A percentile compares a stretch with the other conserved stretches of the same genome.
These are phyloP conservation scores for Colletotrichum abscissum DNA, from an alignment of 2,329 filamentous ascomycete species.

Conservation along the genomic window DNA sequence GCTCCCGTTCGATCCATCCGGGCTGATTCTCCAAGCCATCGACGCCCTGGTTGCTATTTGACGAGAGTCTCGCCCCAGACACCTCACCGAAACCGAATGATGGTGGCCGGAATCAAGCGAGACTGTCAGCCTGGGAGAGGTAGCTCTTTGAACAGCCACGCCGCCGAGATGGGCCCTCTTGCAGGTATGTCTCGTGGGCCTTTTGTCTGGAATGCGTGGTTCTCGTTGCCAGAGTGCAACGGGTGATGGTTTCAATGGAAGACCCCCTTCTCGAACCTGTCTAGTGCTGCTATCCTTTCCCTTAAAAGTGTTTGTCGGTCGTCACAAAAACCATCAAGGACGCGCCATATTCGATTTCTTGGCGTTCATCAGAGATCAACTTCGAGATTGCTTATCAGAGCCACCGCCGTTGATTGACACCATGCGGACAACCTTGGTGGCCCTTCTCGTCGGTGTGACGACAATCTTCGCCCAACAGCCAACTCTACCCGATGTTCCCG, in stretches of 20 bases:
- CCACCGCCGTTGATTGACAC: background rate
- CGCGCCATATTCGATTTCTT: background rate
- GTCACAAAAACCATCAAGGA: background rate
- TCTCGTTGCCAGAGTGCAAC: background rate
- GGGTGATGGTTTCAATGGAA: no score
- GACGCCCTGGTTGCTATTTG: background rate
- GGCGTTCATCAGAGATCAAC: background rate
- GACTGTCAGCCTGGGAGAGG: background rate
- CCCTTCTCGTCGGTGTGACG: background rate
- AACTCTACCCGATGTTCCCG: background rate
- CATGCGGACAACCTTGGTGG: background rate
- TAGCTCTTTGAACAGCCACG: background rate
- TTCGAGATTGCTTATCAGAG: background rate
- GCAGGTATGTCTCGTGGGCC: background rate
- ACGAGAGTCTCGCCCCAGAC: background rate
- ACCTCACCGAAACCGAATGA: background rate
- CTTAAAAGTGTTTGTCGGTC: no score
- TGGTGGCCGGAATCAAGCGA: background rate
- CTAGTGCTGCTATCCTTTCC: no score
- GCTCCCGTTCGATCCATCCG: background rate
- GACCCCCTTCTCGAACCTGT: background rate
- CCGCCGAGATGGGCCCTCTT: background rate
- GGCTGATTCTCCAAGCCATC: background rate
- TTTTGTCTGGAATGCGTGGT: background rate
- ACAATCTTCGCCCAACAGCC: constrained; percentile 5